Base-by-base conservation (phyloP, 306 rosid genomes). In the Castanospermum australe region DNA sequence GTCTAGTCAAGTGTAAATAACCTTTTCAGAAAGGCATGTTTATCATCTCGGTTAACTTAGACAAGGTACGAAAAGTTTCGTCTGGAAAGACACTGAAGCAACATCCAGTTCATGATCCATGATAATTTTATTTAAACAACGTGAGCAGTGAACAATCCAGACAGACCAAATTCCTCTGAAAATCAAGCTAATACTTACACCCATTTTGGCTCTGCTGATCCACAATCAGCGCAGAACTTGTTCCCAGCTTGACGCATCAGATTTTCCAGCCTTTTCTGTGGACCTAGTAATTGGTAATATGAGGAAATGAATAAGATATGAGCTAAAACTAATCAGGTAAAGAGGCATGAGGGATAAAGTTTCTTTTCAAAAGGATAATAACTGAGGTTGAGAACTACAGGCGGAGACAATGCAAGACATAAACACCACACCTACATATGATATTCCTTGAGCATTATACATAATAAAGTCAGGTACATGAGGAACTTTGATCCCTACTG, bases 131-230 rank as follows among this genome's bases (percentile, higher is more conserved):
- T 74, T 41, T 41, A 32, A 76, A 56, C 15, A 44, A 59, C 12
- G 30, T 24, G 35, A 51, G 11, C 2, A 59, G 5, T 12, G 44
- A 51, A 13, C 18, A 64, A 56, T 33, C 22, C 28, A 67, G 28
- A 22, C 11, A 61, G 73, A 22, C 7, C 24, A 36, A 85, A 33
- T 22, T 69, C 35, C 2, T 41, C 22, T 12, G 44, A 47, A 25
- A 41, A 28, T 2, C 8, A 84, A 78, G 28, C 60, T n/a, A 71
- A 79, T 33, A 88, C 97, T 89, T 87, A 93, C 99, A 89, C 97
- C 99, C 99, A 96, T 93, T 96, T 96, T 70, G 99, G 99, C 38
- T 93, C 95, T 5, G 84, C 86, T 51, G 98, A 81, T 72, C 94
- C 98, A 87, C 99, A 96, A 82, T 96, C 99, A 60, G 99, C 98